Evolutionary conservation across 2,329 filamentous ascomycete genomes (phyloP), one percentile per base, ranked within the genome.

Genomic region (Paecilomyces dactylethromorphus): DNA sequence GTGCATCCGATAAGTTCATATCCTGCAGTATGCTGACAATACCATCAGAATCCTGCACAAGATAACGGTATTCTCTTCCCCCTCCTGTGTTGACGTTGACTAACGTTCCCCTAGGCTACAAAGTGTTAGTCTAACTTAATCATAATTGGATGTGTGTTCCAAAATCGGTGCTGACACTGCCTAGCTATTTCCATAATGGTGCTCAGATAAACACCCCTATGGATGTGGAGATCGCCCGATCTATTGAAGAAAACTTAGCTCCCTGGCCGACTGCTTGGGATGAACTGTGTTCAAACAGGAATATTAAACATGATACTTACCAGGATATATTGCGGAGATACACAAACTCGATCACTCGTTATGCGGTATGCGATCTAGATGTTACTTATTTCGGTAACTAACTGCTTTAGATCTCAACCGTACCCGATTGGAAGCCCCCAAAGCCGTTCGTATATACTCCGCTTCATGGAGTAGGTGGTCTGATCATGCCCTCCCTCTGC

Each of bases 121-220:
- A 88, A 72, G 85, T 88, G 68, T 78, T 68, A 58, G 26, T 29
- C 26, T 29, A 29, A 29, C 26, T 29, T 29, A 29, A 70, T 29
- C 35, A 22, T 49, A 55, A 45, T 53, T 54, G 53, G 29, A 26
- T 57, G 22, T 54, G 53, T 26, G 22, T 52, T 39, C 5, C 52
- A 21, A 7, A 33, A 60, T 58, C 26, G 33, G 24, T 55, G 60
- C 68, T 73, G 55, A 74, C 64, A 32, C 55, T 35, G 31, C 22
- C 24, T 64, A 78, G 76, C 8, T 88, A 87, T 72, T 86, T 83
- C 76, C 77, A 76, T 15, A 87, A 87, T 66, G 85, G 84, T 2
- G 85, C 83, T 65, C 85, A 88, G 68, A 87, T 88, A 63, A 86
- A 87, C 56, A 80, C 84, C 10, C 85, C 85, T 3, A 81, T 84